Percentiles rank a stretch among this genome's conserved stretches.
phyloP scores from a whole-genome alignment of 208 protist species.

The Trypanosoma brucei region DNA sequence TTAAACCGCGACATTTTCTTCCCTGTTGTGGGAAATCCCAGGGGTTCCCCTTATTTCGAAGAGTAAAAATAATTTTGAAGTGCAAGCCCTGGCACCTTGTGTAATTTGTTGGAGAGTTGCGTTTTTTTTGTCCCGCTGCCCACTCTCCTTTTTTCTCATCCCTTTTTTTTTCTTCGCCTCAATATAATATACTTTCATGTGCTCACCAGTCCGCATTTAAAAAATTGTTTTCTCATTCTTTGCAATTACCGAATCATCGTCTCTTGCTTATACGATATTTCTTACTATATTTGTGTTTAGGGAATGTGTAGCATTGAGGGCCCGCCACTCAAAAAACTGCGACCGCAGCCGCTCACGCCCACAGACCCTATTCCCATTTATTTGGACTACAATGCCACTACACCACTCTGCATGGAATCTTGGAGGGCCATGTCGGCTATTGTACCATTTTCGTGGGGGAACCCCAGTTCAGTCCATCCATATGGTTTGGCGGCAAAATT shows the following conservation, averaged over 20 bases:
- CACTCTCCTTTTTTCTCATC: constrained; percentile 1
- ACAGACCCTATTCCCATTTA: constrained; percentile 83
- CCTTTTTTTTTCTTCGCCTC: not conserved
- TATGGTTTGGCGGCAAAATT: constrained; percentile 82
- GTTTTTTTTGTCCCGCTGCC: not conserved
- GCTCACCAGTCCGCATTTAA: too few species aligned
- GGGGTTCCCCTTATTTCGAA: too few species aligned
- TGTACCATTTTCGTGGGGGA: constrained; percentile 76
- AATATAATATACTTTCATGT: too few species aligned
- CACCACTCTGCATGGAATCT: constrained; percentile 80
- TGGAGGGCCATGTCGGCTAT: constrained; percentile 54
- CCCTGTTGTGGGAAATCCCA: too few species aligned
- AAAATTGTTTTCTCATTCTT: too few species aligned
- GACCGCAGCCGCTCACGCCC: constrained; percentile 43
- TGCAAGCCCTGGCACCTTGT: too few species aligned
- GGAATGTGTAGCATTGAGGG: constrained; percentile 57
- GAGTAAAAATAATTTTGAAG: too few species aligned
- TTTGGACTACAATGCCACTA: constrained; percentile 93
- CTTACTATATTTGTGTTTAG: too few species aligned
- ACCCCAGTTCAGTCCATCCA: constrained; percentile 84
- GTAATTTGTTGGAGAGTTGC: not conserved
- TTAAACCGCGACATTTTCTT: too few species aligned
- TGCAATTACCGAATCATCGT: too few species aligned
- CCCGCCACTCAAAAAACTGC: constrained; percentile 52
- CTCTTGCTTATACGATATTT: too few species aligned